These are phyloP conservation scores for Rhododendron henanense DNA, from an alignment of 148 eudicot genomes.

Conservation along the genomic window DNA sequence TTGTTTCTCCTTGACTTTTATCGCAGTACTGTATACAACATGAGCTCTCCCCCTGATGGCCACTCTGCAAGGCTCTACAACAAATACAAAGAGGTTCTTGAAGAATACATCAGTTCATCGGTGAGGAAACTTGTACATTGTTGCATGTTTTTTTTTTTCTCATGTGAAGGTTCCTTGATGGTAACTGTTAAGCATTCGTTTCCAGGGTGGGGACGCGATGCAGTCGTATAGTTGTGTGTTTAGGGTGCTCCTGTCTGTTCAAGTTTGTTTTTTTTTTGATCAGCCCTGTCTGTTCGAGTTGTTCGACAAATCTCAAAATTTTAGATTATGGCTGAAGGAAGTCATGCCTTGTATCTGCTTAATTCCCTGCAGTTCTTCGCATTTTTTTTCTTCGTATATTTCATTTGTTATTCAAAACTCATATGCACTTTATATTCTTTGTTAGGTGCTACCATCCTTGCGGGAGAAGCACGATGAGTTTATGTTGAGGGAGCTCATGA, in stretches of 20 bases:
- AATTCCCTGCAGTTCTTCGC: not conserved
- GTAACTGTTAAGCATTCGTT: too few species aligned
- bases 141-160: not conserved
- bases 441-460: constrained; percentile 26
- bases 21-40: constrained; percentile 26
- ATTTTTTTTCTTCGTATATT: not conserved
- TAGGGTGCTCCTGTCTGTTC: too few species aligned
- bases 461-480: constrained; percentile 33
- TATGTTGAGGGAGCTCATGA: constrained; percentile 37
- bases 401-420: not conserved
- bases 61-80: constrained; percentile 32
- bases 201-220: too few species aligned
- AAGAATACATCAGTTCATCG: constrained; percentile 27
- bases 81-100: constrained; percentile 25
- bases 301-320: too few species aligned
- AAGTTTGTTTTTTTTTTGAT: too few species aligned
- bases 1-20: not conserved
- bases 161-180: not conserved
- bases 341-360: too few species aligned
- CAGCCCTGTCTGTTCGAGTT: too few species aligned
- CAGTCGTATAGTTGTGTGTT: too few species aligned
- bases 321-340: too few species aligned
- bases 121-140: constrained; percentile 15
- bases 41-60: constrained; percentile 31
- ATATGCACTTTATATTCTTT: not conserved